These are phyloP conservation scores for Onygenales sp. DNA, from an alignment of 2,329 filamentous ascomycete species.

Conservation along the genomic window DNA sequence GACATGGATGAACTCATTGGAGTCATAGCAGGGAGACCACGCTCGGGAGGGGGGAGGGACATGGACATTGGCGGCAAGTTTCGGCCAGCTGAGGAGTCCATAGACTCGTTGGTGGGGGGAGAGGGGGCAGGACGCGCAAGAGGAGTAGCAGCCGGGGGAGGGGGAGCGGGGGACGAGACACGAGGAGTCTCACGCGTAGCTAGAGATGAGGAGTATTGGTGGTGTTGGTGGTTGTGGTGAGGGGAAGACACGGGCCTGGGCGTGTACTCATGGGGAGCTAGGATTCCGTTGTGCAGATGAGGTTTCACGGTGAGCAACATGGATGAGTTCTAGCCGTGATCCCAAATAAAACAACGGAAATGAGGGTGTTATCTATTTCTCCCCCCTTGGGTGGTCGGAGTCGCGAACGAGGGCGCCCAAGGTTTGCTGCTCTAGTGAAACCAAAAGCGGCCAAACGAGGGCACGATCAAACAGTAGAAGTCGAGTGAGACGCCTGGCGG, in stretches of 20 bases:
- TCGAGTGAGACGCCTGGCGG: neutral
- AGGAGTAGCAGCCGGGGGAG: slow-evolving; percentile 14
- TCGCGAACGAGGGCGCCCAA: neutral
- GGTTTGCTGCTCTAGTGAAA: neutral
- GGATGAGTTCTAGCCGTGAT: slow-evolving; percentile 6
- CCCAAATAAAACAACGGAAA: neutral
- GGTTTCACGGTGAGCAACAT: slow-evolving; percentile 47
- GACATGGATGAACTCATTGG: slow-evolving; percentile 34
- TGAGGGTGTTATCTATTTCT: neutral
- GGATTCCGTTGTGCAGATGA: slow-evolving; percentile 37
- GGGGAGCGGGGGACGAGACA: slow-evolving; percentile 12
- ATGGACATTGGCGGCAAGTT: slow-evolving; percentile 60
- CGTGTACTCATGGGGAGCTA: slow-evolving; percentile 41
- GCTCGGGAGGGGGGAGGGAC: slow-evolving; percentile 43
- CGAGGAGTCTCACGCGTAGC: slow-evolving; percentile 11
- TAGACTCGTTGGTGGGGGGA: slow-evolving; percentile 41
- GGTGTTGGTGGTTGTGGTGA: slow-evolving; percentile 18
- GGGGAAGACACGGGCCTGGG: slow-evolving; percentile 27
- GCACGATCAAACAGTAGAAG: neutral
- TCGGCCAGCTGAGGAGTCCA: slow-evolving; percentile 58
- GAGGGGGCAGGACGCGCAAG: slow-evolving; percentile 22
- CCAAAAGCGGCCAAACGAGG: neutral
- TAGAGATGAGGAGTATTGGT: slow-evolving; percentile 15
- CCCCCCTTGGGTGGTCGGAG: neutral
- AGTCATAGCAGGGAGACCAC: slow-evolving; percentile 20